A percentile compares a stretch with the other conserved stretches of the same genome.
Evolutionary conservation across 2,329 filamentous ascomycete genomes (phyloP).

Genomic region (Pseudogymnoascus sp.): DNA sequence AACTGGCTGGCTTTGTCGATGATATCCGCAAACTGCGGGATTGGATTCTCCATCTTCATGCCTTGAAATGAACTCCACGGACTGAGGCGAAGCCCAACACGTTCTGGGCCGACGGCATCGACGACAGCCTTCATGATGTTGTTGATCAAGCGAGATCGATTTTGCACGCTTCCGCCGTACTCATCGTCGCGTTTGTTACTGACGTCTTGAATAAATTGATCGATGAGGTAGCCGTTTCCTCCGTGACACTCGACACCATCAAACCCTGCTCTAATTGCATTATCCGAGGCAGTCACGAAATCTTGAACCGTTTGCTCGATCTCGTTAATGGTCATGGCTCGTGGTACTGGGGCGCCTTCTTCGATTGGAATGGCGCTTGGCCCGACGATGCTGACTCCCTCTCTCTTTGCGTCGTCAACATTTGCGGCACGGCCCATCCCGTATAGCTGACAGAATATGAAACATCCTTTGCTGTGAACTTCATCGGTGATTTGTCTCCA

Average conservation of each 20-base stretch:
- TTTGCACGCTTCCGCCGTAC: constrained; percentile 41
- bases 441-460: constrained; percentile 53
- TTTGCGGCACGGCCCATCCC: constrained; percentile 40
- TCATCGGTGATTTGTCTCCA: constrained; percentile 51
- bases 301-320: constrained; percentile 32
- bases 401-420: constrained; percentile 12
- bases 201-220: constrained; percentile 47
- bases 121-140: constrained; percentile 43
- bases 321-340: constrained; percentile 31
- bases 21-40: constrained; percentile 28
- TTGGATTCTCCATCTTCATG: constrained; percentile 37
- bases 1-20: constrained; percentile 35
- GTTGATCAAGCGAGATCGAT: constrained; percentile 40
- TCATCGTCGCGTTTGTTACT: constrained; percentile 45
- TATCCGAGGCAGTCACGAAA: constrained; percentile 29
- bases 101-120: constrained; percentile 41
- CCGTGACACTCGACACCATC: constrained; percentile 39
- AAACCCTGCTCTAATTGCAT: constrained; percentile 47
- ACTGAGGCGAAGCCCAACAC: constrained; percentile 47
- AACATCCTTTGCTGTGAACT: constrained; percentile 49
- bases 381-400: constrained; percentile 12
- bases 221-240: constrained; percentile 43
- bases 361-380: constrained; percentile 17
- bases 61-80: constrained; percentile 49
- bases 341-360: constrained; percentile 19